Evolutionary conservation across 768 basidiomycete genomes (phyloP).

Genomic region (Pleurotus salmoneostramineus): DNA sequence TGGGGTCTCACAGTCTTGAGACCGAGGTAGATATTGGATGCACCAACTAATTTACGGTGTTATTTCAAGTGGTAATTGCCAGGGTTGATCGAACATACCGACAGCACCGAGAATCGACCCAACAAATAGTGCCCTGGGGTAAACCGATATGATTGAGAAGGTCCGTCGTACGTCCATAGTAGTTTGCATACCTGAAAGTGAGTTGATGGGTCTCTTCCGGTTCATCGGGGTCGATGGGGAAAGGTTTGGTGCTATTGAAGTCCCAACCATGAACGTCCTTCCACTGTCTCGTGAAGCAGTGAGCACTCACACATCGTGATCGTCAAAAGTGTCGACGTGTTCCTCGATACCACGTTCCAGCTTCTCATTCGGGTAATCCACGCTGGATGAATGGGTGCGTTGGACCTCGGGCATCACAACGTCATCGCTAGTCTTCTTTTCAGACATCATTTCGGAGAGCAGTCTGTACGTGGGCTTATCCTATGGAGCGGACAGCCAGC

Average conservation of each 20-base stretch:
- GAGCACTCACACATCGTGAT: slow-evolving; percentile 34
- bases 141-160: neutral
- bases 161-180: neutral
- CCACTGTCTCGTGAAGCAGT: neutral
- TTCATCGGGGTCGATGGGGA: slow-evolving; percentile 48
- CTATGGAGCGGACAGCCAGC: neutral
- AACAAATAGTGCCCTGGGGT: slow-evolving; percentile 39
- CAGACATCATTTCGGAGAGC: neutral
- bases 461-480: neutral
- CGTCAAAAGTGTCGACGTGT: slow-evolving; percentile 23
- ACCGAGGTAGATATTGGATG: slow-evolving; percentile 65
- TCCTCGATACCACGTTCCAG: slow-evolving; percentile 18
- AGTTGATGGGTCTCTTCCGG: slow-evolving; percentile 48
- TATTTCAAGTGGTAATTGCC: neutral
- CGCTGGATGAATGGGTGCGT: slow-evolving; percentile 5
- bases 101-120: slow-evolving; percentile 49
- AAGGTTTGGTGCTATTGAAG: slow-evolving; percentile 37
- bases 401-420: slow-evolving; percentile 3
- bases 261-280: no score
- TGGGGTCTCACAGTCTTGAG: slow-evolving; percentile 44
- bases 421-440: neutral
- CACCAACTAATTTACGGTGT: slow-evolving; percentile 31
- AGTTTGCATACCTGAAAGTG: slow-evolving; percentile 35
- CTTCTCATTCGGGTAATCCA: slow-evolving; percentile 23
- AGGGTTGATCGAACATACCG: slow-evolving; percentile 15